phyloP scores from a whole-genome alignment of 345 rosid genomes.

The Turritis glabra region DNA sequence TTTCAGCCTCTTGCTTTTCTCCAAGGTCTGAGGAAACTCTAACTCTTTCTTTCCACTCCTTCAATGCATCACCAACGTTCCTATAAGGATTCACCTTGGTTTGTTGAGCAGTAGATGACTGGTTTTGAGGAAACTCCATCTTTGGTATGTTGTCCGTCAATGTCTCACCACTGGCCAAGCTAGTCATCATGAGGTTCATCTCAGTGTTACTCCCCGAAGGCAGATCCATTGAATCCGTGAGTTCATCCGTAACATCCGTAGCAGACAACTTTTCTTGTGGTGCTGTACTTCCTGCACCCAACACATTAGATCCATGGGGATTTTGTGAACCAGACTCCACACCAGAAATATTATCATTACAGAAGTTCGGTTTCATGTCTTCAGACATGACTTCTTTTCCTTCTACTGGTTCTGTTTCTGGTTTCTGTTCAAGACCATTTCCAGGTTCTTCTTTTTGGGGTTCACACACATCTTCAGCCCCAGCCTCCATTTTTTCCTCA shows the following conservation, averaged over 20 bases:
- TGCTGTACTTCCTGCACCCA: constrained; percentile 47
- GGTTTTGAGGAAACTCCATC: constrained; percentile 46
- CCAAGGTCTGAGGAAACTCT: constrained; percentile 66
- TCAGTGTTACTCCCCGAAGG: constrained; percentile 57
- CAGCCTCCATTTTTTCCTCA: constrained; percentile 50
- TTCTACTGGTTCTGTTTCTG: constrained; percentile 42
- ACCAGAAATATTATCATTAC: constrained; percentile 45
- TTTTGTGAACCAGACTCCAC: constrained; percentile 59
- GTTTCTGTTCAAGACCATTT: constrained; percentile 45
- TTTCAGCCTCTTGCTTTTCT: constrained; percentile 49
- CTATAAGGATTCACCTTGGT: constrained; percentile 73
- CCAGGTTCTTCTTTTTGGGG: constrained; percentile 47
- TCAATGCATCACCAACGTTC: constrained; percentile 81
- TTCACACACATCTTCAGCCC: constrained; percentile 45
- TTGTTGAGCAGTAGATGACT: constrained; percentile 49
- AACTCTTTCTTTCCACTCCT: constrained; percentile 94
- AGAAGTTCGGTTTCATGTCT: constrained; percentile 43
- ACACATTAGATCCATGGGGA: constrained; percentile 46
- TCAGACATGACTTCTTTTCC: constrained; percentile 44
- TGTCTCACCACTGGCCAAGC: constrained; percentile 52
- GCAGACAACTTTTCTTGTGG: constrained; percentile 52
- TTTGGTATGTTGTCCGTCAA: constrained; percentile 49
- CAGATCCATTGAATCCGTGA: constrained; percentile 49
- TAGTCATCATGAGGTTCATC: constrained; percentile 50
- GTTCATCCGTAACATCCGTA: constrained; percentile 45